Evolutionary conservation across 345 rosid genomes (phyloP).

Genomic region (Cochlearia excelsa): DNA sequence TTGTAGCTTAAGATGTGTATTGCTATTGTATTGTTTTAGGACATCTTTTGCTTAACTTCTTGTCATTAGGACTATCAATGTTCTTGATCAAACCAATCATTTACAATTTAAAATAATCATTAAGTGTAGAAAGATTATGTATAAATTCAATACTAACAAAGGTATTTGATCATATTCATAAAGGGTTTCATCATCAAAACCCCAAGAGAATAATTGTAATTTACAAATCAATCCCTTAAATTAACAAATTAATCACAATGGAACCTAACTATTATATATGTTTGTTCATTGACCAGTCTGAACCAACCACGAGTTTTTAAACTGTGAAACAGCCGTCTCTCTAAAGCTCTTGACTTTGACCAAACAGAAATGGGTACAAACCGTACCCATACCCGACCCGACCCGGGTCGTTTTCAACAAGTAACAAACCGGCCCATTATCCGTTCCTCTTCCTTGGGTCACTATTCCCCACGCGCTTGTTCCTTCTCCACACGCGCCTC

Average conservation of each 20-base stretch:
- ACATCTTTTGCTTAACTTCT: no score
- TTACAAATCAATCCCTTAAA: slow-evolving; percentile 15
- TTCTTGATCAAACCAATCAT: no score
- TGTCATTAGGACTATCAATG: no score
- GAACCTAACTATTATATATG: not conserved
- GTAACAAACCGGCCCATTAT: slow-evolving; percentile 54
- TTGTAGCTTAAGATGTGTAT: no score
- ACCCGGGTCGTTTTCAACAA: slow-evolving; percentile 64
- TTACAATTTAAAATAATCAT: no score
- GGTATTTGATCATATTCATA: no score
- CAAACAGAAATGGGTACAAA: slow-evolving; percentile 72
- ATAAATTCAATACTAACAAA: no score
- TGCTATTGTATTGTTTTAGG: no score
- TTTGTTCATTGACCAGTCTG: slow-evolving; percentile 34
- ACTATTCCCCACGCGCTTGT: slow-evolving; percentile 74
- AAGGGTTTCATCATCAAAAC: slow-evolving; percentile 22
- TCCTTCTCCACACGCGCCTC: slow-evolving; percentile 27
- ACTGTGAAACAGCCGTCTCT: slow-evolving; percentile 54
- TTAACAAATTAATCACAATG: not conserved
- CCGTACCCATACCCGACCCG: slow-evolving; percentile 48
- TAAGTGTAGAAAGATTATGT: no score
- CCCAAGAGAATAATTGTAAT: not conserved
- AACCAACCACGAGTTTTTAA: slow-evolving; percentile 64
- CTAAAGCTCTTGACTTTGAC: slow-evolving; percentile 56
- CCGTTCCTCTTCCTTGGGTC: slow-evolving; percentile 63